Base-by-base conservation (phyloP, 2,329 filamentous ascomycete genomes). In the Aspergillus arachidicola region DNA sequence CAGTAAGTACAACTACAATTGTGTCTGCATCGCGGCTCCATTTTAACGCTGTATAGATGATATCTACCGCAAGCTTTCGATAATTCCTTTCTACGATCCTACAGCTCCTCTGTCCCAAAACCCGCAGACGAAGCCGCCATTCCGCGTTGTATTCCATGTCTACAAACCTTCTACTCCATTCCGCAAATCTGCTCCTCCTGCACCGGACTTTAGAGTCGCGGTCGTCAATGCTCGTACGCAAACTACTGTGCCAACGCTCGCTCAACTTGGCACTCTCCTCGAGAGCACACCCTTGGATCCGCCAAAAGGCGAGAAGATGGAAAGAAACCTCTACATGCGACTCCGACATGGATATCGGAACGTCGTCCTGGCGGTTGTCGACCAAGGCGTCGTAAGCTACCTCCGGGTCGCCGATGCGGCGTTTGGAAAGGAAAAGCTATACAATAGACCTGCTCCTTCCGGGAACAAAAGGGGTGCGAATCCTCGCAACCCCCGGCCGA, bases 381-480 rank as follows among this genome's bases (percentile, higher is more conserved):
- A 98, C 75, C 87, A 93, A 66, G 95, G 95, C 0, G 85, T 98
- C 26, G 90, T 94, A 53, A 98, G 94, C 76, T 98, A 94, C 75
- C 83, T 97, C 72, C 83, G 91, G 28, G 84, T 97, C 63, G 88
- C 86, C 1, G 93, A 98, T 80, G 89, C 88, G 12, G 89, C 89
- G 0, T 97, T 97, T 78, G 89, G 84, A 0, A 85, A 87, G 66
- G 93, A 96, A 77, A 87, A 80, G 75, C 72, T 97, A 43, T 93
- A 88, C 71, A 87, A 89, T 72, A 68, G 73, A 30, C 72, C 55
- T 69, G 69, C 53, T 60, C 65, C 69, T 12, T 66, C 65, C n/a
- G 74, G 75, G 0, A 67, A 68, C 9, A 79, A 79, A 59, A 66
- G 64, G 41, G 66, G 70, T 60, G 70, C 75, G 26, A 68, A 71